These are phyloP conservation scores for Lodderomyces metapsilosis DNA, from an alignment of 1,139 yeast genomes.

Conservation along the genomic window DNA sequence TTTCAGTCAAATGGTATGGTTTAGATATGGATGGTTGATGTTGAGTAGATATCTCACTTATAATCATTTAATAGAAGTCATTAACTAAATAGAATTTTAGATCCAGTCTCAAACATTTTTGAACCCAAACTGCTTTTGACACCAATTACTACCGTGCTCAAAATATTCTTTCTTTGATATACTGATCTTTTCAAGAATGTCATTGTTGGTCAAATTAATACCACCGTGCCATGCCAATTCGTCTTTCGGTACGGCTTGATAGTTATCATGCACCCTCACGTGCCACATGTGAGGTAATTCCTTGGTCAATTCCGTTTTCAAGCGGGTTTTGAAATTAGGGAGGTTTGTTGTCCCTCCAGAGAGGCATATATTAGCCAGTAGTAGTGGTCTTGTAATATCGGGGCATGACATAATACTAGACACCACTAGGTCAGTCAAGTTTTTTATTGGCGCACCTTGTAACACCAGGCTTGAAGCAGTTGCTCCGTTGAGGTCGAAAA, in stretches of 20 bases:
- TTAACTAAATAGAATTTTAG: background rate
- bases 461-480: conserved; percentile 30
- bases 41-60: conserved; percentile 72
- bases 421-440: conserved; percentile 72
- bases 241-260: conserved; percentile 21
- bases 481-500: conserved; percentile 35
- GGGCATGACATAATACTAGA: conserved; percentile 74
- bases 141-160: conserved; percentile 84
- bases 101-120: conserved; percentile 37
- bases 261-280: conserved; percentile 42
- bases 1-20: conserved; percentile 93
- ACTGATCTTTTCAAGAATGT: conserved; percentile 52
- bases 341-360: conserved; percentile 82
- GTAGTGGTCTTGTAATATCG: conserved; percentile 68
- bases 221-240: conserved; percentile 45
- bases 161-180: conserved; percentile 76
- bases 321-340: conserved; percentile 63
- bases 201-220: conserved; percentile 49
- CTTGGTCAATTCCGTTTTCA: conserved; percentile 57
- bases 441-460: conserved; percentile 60
- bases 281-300: conserved; percentile 70
- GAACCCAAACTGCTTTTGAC: conserved; percentile 72
- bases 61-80: conserved; percentile 57
- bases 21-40: conserved; percentile 83
- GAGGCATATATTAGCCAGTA: conserved; percentile 75